phyloP scores from a whole-genome alignment of 2,329 filamentous ascomycete species.

The Cyclaneusma minus region DNA sequence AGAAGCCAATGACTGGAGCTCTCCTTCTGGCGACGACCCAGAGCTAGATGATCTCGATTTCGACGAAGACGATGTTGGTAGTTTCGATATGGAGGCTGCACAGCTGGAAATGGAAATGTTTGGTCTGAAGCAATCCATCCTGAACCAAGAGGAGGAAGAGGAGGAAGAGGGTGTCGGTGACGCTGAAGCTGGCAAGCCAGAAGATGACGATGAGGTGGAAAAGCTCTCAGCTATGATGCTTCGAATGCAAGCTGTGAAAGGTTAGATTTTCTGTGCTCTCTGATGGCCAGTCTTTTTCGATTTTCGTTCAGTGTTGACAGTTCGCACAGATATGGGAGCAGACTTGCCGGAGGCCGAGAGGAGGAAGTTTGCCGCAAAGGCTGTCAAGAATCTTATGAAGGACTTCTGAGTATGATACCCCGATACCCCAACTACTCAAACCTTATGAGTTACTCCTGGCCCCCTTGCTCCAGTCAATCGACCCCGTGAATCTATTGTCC shows the following conservation, averaged over 20 bases:
- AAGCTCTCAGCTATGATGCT: constrained; percentile 48
- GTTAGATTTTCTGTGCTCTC: constrained; percentile 7
- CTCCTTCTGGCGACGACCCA: constrained; percentile 20
- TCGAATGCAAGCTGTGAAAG: constrained; percentile 40
- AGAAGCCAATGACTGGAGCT: constrained; percentile 49
- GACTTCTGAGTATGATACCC: too few species aligned
- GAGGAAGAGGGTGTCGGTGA: constrained; percentile 18
- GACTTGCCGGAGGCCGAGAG: constrained; percentile 45
- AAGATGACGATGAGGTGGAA: constrained; percentile 28
- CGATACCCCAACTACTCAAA: too few species aligned
- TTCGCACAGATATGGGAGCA: constrained; percentile 41
- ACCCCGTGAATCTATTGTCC: too few species aligned
- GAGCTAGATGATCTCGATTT: constrained; percentile 20
- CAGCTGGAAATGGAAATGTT: constrained; percentile 23
- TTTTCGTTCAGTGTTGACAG: too few species aligned
- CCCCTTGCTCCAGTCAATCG: too few species aligned
- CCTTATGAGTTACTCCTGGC: too few species aligned
- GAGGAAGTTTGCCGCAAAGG: constrained; percentile 42
- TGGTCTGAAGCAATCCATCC: constrained; percentile 21
- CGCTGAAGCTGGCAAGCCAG: constrained; percentile 4
- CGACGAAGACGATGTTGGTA: constrained; percentile 14
- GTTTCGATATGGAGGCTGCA: constrained; percentile 15
- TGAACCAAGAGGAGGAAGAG: constrained; percentile 9
- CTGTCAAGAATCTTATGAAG: constrained; percentile 49
- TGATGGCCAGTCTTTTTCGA: constrained; percentile 5